Conservation (phyloP, 2,329 filamentous ascomycete genomes). For the Exutisphaerella laricina region DNA sequence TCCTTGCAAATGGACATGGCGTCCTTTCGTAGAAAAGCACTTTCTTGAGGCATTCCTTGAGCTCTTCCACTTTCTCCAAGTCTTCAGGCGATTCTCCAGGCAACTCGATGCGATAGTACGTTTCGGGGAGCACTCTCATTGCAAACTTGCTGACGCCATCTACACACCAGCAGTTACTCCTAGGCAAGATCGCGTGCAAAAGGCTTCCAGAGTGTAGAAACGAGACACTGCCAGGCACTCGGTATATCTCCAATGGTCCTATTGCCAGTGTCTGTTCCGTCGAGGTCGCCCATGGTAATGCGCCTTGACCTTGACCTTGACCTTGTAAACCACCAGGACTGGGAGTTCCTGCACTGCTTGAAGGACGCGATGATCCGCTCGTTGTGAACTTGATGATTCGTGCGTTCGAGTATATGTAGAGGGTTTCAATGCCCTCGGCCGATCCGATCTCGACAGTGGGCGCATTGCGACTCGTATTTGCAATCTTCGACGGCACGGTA, state of each 20-base stretch:
- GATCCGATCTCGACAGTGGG: conserved; percentile 34
- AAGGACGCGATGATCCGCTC: conserved; percentile 29
- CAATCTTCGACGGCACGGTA: conserved; percentile 41
- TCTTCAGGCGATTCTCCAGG: conserved; percentile 62
- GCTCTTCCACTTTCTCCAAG: conserved; percentile 55
- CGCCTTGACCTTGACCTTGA: conserved; percentile 42
- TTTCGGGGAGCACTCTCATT: conserved; percentile 74
- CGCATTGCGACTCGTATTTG: conserved; percentile 27
- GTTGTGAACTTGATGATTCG: conserved; percentile 64
- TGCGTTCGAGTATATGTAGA: conserved; percentile 67
- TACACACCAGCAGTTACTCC: conserved; percentile 91
- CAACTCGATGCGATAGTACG: conserved; percentile 87
- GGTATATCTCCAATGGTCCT: conserved; percentile 76
- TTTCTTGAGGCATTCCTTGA: conserved; percentile 64
- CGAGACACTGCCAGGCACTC: conserved; percentile 76
- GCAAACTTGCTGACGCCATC: conserved; percentile 80
- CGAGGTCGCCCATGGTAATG: conserved; percentile 67
- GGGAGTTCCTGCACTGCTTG: conserved; percentile 17
- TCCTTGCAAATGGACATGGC: conserved; percentile 73
- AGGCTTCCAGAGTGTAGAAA: conserved; percentile 82
- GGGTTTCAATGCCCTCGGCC: conserved; percentile 54
- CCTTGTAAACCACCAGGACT: conserved; percentile 18
- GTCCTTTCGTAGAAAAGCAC: conserved; percentile 84
- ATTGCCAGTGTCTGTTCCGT: conserved; percentile 76
- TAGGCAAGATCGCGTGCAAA: conserved; percentile 78